A percentile compares a stretch with the other conserved stretches of the same genome.
phyloP scores from a whole-genome alignment of 1,284 basidiomycete genomes.

The Pyrrhoderma noxium region DNA sequence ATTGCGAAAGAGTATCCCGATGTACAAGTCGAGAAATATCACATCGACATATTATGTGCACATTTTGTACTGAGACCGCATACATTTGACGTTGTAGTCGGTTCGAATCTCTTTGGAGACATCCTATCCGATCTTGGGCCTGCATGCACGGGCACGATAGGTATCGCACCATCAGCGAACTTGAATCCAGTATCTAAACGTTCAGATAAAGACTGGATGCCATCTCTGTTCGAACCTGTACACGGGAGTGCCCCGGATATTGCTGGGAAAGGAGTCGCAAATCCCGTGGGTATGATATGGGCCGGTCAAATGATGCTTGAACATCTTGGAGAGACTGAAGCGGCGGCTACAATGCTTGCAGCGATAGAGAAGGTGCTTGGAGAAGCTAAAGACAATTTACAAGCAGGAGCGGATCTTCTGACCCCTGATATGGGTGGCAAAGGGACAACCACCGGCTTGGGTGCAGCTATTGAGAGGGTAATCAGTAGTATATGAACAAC shows the following conservation, averaged over 20 bases:
- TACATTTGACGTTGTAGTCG: constrained; percentile 46
- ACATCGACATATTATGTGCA: constrained; percentile 42
- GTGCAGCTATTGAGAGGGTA: constrained; percentile 13
- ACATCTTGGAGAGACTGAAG: constrained; percentile 43
- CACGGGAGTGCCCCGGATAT: constrained; percentile 71
- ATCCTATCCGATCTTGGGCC: constrained; percentile 50
- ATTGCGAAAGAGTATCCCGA: constrained; percentile 47
- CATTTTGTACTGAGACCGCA: constrained; percentile 45
- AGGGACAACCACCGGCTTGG: constrained; percentile 13
- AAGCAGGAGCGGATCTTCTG: constrained; percentile 12
- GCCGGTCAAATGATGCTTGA: constrained; percentile 50
- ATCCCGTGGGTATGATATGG: constrained; percentile 67
- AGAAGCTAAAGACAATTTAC: constrained; percentile 11
- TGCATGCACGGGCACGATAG: constrained; percentile 50
- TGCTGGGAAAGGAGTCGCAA: constrained; percentile 66
- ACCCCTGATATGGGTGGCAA: constrained; percentile 19
- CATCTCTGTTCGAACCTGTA: constrained; percentile 45
- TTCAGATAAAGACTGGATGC: constrained; percentile 27
- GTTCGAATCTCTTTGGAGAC: constrained; percentile 49
- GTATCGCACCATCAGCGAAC: constrained; percentile 50
- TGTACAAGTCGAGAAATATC: constrained; percentile 44
- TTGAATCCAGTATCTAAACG: constrained; percentile 39
- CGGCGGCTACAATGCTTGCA: constrained; percentile 39
- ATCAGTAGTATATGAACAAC: background rate
- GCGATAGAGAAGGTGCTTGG: constrained; percentile 40